phyloP scores from a whole-genome alignment of 768 basidiomycete genomes.

The Amanita thiersii region DNA sequence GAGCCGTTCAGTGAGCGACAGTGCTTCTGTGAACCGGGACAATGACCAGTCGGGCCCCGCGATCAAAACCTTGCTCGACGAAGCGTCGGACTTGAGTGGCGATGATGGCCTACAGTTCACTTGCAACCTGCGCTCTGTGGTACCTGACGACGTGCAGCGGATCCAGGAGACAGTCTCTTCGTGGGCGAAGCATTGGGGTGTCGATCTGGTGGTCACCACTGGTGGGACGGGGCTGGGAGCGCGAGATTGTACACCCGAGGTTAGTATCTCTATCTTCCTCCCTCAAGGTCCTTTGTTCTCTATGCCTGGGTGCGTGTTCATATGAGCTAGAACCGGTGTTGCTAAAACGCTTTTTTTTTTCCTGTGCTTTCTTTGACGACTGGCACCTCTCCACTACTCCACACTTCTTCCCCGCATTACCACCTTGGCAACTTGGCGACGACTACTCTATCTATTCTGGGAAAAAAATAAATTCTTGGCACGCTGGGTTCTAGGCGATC shows the following conservation, averaged over 20 bases:
- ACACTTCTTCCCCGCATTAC: too few relatives aligned
- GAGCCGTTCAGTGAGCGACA: slow-evolving; percentile 56
- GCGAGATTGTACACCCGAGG: slow-evolving; percentile 81
- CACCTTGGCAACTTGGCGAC: too few relatives aligned
- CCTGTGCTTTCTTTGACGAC: too few relatives aligned
- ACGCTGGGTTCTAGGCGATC: slow-evolving; percentile 37
- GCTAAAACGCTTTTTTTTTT: not conserved
- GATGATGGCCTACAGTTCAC: slow-evolving; percentile 21
- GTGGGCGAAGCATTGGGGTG: slow-evolving; percentile 34
- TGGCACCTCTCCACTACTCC: too few relatives aligned
- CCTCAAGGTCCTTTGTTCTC: not conserved
- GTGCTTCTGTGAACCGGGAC: slow-evolving; percentile 37
- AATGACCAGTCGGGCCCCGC: slow-evolving; percentile 62
- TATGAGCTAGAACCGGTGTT: too few relatives aligned
- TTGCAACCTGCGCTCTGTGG: slow-evolving; percentile 33
- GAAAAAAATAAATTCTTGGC: not conserved
- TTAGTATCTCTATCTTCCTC: too few relatives aligned
- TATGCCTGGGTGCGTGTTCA: too few relatives aligned
- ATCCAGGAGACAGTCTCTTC: slow-evolving; percentile 42
- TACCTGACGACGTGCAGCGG: slow-evolving; percentile 53
- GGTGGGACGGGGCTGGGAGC: slow-evolving; percentile 86
- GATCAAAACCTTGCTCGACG: slow-evolving; percentile 41
- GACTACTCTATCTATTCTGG: too few relatives aligned
- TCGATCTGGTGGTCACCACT: slow-evolving; percentile 75
- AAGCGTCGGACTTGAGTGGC: slow-evolving; percentile 10